These are phyloP conservation scores for Solanum megistacrolobum DNA, from an alignment of 257 asterid species.

Conservation along the genomic window DNA sequence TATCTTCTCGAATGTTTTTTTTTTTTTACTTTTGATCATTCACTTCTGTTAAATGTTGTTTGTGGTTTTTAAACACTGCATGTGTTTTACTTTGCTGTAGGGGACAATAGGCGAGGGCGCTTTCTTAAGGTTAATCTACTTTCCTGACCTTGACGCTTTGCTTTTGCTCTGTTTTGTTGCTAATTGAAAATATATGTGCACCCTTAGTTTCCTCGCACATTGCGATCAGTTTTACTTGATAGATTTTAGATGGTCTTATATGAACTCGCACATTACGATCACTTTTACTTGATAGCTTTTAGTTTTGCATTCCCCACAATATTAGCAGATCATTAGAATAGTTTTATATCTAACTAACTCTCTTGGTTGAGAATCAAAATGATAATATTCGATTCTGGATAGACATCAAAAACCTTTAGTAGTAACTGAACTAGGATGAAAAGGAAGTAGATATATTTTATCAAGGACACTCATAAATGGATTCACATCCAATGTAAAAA, in stretches of 20 bases:
- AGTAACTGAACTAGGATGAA: background rate
- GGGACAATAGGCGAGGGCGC: slow-evolving; percentile 87
- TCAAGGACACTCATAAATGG: background rate
- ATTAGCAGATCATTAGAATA: background rate
- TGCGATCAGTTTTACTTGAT: too few species aligned
- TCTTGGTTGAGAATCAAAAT: background rate
- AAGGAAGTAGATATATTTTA: background rate
- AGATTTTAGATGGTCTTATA: too few species aligned
- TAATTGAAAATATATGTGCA: too few species aligned
- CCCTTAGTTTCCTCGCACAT: too few species aligned
- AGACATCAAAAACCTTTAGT: background rate
- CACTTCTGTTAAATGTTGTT: background rate
- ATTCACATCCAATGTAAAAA: background rate
- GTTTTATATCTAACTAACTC: background rate
- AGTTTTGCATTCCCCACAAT: background rate
- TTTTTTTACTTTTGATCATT: background rate
- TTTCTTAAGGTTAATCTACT: slow-evolving; percentile 66
- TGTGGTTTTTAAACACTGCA: too few species aligned
- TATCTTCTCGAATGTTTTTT: too few species aligned
- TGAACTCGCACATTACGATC: too few species aligned
- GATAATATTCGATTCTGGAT: background rate
- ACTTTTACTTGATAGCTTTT: too few species aligned
- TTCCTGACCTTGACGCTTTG: background rate
- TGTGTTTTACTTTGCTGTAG: background rate
- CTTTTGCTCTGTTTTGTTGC: too few species aligned